Percentiles rank a stretch among this genome's conserved stretches.
Conservation (phyloP, 2,329 filamentous ascomycete species). For the Alternaria ventricosa region DNA sequence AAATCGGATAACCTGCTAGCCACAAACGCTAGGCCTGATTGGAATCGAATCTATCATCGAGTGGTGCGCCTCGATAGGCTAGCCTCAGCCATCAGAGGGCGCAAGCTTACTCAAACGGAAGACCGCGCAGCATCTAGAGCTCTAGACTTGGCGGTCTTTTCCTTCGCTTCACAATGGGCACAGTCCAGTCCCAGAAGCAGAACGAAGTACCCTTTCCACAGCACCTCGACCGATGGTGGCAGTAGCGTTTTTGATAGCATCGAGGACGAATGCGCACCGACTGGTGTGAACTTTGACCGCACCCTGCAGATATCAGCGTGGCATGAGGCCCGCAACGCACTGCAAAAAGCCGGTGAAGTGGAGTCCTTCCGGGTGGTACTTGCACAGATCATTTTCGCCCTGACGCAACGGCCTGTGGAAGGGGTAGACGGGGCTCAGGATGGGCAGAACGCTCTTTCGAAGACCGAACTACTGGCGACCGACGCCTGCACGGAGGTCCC, state of each 20-base stretch:
- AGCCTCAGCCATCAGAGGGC: slow-evolving; percentile 50
- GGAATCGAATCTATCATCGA: slow-evolving; percentile 60
- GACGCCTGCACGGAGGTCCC: neutral
- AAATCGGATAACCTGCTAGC: slow-evolving; percentile 34
- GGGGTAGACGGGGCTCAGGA: slow-evolving; percentile 1
- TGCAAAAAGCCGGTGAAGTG: slow-evolving; percentile 49
- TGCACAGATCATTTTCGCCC: slow-evolving; percentile 55
- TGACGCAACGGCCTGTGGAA: slow-evolving; percentile 52
- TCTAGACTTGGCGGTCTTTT: slow-evolving; percentile 58
- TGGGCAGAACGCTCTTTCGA: neutral
- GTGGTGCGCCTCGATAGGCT: slow-evolving; percentile 58
- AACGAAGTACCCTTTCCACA: slow-evolving; percentile 39
- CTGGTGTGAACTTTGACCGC: slow-evolving; percentile 41
- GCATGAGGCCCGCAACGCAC: slow-evolving; percentile 51
- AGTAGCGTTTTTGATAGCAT: slow-evolving; percentile 15
- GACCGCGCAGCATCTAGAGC: slow-evolving; percentile 56
- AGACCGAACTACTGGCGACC: neutral
- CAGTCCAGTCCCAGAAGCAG: slow-evolving; percentile 36
- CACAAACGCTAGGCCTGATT: slow-evolving; percentile 50
- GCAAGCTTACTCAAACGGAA: slow-evolving; percentile 51
- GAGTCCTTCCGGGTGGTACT: slow-evolving; percentile 56
- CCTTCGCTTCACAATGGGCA: slow-evolving; percentile 61
- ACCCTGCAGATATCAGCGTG: slow-evolving; percentile 50
- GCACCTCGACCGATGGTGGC: slow-evolving; percentile 10
- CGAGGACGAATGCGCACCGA: neutral